phyloP scores from a whole-genome alignment of 345 rosid species.

The Arabidopsis thaliana region DNA sequence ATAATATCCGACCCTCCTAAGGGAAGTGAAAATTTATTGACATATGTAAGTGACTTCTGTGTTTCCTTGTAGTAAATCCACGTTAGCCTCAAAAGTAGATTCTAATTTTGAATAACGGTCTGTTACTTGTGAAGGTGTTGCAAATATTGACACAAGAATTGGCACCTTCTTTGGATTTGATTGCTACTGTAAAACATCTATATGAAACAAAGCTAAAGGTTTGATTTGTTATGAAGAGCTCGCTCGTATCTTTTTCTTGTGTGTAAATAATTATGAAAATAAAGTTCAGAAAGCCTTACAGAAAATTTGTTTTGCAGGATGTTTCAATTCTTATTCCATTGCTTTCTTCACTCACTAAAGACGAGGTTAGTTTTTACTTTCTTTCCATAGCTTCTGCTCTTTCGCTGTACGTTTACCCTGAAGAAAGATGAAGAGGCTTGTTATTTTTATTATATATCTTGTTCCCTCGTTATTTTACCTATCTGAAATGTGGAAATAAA shows the following conservation, averaged over 20 bases:
- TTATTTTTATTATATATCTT: neutral
- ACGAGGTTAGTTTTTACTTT: conserved; percentile 64
- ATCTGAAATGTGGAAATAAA: conserved; percentile 7
- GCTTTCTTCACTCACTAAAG: conserved; percentile 88
- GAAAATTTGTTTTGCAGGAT: conserved; percentile 69
- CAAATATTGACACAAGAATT: conserved; percentile 90
- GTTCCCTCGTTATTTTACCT: conserved; percentile 13
- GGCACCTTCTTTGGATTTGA: conserved; percentile 73
- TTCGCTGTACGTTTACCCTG: conserved; percentile 18
- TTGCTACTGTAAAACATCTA: conserved; percentile 85
- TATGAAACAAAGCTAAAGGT: conserved; percentile 98
- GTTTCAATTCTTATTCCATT: conserved; percentile 93
- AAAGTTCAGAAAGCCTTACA: conserved; percentile 25
- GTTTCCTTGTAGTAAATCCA: conserved; percentile 22
- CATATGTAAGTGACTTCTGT: conserved; percentile 59
- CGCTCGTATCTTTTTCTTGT: conserved; percentile 25
- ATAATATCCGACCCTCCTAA: conserved; percentile 94
- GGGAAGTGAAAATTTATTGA: conserved; percentile 97
- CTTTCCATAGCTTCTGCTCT: conserved; percentile 30
- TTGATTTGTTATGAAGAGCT: conserved; percentile 28
- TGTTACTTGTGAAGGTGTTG: conserved; percentile 66
- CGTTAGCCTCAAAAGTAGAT: conserved; percentile 25
- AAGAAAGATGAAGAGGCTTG: conserved; percentile 27
- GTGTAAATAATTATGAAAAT: conserved; percentile 27
- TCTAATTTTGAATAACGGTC: conserved; percentile 40